Evolutionary conservation across 208 protist genomes (phyloP), one percentile per base, ranked within the genome.

Genomic region (Acanthamoeba lenticulata): DNA sequence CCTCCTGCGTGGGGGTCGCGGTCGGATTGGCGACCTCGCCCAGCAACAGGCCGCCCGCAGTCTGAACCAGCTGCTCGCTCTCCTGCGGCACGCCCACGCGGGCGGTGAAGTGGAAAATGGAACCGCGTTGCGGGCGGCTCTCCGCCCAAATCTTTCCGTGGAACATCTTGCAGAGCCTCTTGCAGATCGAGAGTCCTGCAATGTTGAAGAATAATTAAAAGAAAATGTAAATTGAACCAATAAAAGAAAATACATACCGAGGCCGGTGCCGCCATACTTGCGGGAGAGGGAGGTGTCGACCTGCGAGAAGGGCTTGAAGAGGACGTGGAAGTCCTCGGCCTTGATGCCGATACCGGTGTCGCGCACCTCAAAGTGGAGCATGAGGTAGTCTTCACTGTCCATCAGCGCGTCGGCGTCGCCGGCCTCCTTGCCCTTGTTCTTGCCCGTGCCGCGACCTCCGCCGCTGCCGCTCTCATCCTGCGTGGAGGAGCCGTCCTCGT

Each of bases 261-360:
- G 38, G 15, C 81, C 81, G 13, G 81, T 90, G 42, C 81, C 81
- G 47, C 85, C 96, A 47, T 96, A 96, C 85, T 92, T 94, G 55
- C 95, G 85, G n/a, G 94, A 94, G 2, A 65, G 72, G 27, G 77
- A 67, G 32, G 74, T 95, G 52, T 96, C 94, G 21, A 72, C 95
- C 79, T 97, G 95, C 0, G 67, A 94, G 74, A 96, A 97, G n/a
- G 95, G 79, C 67, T 96, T 72, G 90, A 97, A 97, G 19, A 97
- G 72, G 55, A 83, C 60, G n/a, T 90, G 81, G 38, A 94, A 95
- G 27, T 94, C 42, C 19, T 96, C 94, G 89, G 77, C 52, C 38
- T 90, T 81, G 34, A 97, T 97, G 55, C 96, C 96, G 52, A 96
- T 94, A 62, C 96, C 96, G 2, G 95, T 96, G 49, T 97, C 96